Evolutionary conservation across 139 green algal genomes (phyloP).

Genomic region (Monoraphidium neglectum): DNA sequence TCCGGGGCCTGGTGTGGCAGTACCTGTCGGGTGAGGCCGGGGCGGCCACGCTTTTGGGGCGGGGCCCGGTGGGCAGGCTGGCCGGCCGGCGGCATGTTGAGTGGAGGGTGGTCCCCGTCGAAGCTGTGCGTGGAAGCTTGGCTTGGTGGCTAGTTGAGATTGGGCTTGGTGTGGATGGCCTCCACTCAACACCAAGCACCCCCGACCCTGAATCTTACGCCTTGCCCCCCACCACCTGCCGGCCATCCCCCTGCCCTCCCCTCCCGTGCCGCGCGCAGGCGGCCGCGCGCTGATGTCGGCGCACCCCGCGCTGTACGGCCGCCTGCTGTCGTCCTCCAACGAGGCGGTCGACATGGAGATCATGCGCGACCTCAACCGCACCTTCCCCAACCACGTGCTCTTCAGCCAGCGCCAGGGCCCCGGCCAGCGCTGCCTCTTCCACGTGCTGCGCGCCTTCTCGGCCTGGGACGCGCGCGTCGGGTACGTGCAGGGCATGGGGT

Average conservation of each 20-base stretch:
- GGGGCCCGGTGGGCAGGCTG: no score
- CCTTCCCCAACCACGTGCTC: conserved; percentile 82
- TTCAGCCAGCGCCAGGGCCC: conserved; percentile 74
- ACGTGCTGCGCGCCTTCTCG: conserved; percentile 77
- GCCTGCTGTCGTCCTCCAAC: conserved; percentile 26
- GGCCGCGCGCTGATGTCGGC: conserved; percentile 24
- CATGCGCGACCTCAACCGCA: conserved; percentile 76
- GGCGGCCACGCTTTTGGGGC: background rate
- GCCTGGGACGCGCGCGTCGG: conserved; percentile 63
- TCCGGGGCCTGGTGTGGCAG: conserved; percentile 68
- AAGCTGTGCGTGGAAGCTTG: background rate
- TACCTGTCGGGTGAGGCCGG: conserved; percentile 55
- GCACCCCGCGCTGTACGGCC: conserved; percentile 32
- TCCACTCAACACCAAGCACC: no score
- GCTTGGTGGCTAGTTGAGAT: no score
- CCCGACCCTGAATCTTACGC: no score
- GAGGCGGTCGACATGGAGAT: conserved; percentile 54
- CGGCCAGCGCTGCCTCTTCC: conserved; percentile 81
- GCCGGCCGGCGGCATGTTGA: no score
- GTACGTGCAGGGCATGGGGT: conserved; percentile 94
- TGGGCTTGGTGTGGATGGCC: no score
- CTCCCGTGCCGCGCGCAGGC: conserved; percentile 7
- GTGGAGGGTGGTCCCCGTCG: background rate
- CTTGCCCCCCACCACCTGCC: background rate
- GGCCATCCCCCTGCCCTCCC: background rate